Conservation (phyloP, 2,329 filamentous ascomycete genomes). For the Talaromyces sp. region DNA sequence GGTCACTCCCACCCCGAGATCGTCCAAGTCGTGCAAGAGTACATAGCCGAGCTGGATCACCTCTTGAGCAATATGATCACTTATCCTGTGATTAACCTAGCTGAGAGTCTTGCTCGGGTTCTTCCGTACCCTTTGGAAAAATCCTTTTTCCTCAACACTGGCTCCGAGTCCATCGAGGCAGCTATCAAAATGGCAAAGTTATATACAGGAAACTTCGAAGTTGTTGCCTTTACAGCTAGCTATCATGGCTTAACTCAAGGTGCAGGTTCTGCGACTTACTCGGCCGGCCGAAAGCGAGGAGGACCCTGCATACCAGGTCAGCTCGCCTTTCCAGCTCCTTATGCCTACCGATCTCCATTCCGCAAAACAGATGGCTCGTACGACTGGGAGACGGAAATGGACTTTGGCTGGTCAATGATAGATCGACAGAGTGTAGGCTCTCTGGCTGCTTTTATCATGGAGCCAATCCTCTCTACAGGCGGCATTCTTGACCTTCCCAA, state of each 20-base stretch:
- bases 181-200: slow-evolving; percentile 61
- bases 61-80: slow-evolving; percentile 56
- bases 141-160: slow-evolving; percentile 52
- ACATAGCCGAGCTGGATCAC: slow-evolving; percentile 52
- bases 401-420: slow-evolving; percentile 58
- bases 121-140: slow-evolving; percentile 38
- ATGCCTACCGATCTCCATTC: slow-evolving; percentile 49
- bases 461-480: slow-evolving; percentile 55
- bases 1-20: slow-evolving; percentile 57
- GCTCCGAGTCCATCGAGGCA: slow-evolving; percentile 55
- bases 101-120: slow-evolving; percentile 44
- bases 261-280: slow-evolving; percentile 48
- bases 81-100: slow-evolving; percentile 52
- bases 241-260: slow-evolving; percentile 61
- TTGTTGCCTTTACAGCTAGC: slow-evolving; percentile 54
- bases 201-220: slow-evolving; percentile 60
- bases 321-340: slow-evolving; percentile 1
- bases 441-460: slow-evolving; percentile 59
- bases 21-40: slow-evolving; percentile 46
- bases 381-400: slow-evolving; percentile 61
- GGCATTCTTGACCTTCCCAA: slow-evolving; percentile 56
- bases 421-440: slow-evolving; percentile 55
- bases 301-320: neutral
- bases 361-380: slow-evolving; percentile 54
- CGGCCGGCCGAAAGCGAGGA: slow-evolving; percentile 45